Base-by-base conservation (phyloP, 345 rosid species). In the Physaria fendleri region DNA sequence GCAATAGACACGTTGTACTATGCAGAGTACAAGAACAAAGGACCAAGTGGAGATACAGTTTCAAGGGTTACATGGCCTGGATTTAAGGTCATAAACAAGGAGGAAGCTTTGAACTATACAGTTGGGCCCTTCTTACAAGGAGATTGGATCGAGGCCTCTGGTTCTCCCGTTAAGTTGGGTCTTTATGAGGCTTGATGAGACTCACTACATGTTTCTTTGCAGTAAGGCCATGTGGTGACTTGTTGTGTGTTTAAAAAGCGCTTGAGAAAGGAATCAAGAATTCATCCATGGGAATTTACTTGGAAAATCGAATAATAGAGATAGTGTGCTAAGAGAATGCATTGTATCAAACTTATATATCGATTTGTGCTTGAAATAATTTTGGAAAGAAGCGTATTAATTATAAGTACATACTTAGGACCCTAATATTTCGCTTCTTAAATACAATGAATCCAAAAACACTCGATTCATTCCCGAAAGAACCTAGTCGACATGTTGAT, bases 61-160 rank as follows among this genome's bases (percentile, higher is more conserved):
- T 48, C 32, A 0, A 74, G 97, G 56, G 89, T 90, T n/a, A 77
- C 75, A 7, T 90, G 97, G 97, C 70, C 75, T 5, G 95, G 97
- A 5, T 71, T 73, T 53, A 79, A 80, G 71, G 62, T 67, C 8
- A 67, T 90, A 17, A 63, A 44, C 12, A 76, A 43, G 54, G 66
- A 78, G 0, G 82, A 80, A 20, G 91, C 95, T 2, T 32, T 42
- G 42, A 78, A 80, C 28, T 90, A 55, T 51, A 82, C 96, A 0
- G 84, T 77, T 9, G 78, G 65, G n/a, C 69, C 73, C 2, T 87
- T 90, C 73, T 55, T 83, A 51, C 77, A 78, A 32, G 80, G 75
- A 48, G 81, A 73, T 4, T 89, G 90, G 90, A 64, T 84, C 59
- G 73, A 32, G 13, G 62, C 46, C 15, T 49, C 69, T 0, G 64